phyloP scores from a whole-genome alignment of 208 protist species.

The Tritrichomonas foetus region DNA sequence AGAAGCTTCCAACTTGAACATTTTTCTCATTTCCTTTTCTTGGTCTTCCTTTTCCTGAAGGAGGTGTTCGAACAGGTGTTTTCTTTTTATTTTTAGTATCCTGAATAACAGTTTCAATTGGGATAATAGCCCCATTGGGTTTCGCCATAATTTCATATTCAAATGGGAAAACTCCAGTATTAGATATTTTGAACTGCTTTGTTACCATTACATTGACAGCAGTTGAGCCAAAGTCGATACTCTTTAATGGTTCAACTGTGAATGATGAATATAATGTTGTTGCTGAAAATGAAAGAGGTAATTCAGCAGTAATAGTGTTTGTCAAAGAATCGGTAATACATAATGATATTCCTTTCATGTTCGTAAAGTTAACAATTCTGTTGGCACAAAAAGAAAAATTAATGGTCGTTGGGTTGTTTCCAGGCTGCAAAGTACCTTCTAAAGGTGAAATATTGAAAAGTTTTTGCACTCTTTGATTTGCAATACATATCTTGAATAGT shows the following conservation, averaged over 20 bases:
- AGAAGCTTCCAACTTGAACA: neutral
- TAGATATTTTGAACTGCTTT: neutral
- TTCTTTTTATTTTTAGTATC: neutral
- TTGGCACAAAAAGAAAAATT: neutral
- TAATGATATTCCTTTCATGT: neutral
- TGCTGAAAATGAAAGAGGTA: neutral
- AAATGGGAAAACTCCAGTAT: conserved; percentile 20
- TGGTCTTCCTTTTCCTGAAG: neutral
- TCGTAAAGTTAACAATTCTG: neutral
- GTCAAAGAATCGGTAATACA: neutral
- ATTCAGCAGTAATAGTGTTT: neutral
- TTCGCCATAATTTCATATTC: conserved; percentile 31
- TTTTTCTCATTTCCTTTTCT: neutral
- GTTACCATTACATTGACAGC: neutral
- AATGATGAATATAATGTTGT: neutral
- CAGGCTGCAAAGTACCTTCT: neutral
- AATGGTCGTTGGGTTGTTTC: neutral
- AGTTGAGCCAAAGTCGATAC: neutral
- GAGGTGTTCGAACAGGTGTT: neutral
- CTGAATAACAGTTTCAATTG: neutral
- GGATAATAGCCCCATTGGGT: neutral
- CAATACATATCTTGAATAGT: neutral
- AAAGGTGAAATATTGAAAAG: neutral
- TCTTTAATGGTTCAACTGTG: neutral
- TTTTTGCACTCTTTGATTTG: neutral